Percentiles rank a stretch among this genome's conserved stretches.
Evolutionary conservation across 2,329 filamentous ascomycete species (phyloP).

Genomic region (Xylaria sp.): DNA sequence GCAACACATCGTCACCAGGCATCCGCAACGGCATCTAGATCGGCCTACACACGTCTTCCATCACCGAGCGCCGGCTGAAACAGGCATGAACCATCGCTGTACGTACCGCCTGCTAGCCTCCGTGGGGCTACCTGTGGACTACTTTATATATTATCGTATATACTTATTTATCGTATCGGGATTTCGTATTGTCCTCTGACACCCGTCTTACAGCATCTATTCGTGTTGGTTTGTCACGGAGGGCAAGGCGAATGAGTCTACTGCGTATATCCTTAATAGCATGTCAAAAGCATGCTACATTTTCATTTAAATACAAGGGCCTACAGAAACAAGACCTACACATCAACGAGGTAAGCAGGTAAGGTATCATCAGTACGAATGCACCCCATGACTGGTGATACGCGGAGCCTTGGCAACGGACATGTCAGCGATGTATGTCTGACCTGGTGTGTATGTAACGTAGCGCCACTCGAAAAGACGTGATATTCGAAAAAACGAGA

Average conservation of each 20-base stretch:
- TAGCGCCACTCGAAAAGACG: background rate
- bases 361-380: no score
- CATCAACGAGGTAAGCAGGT: no score
- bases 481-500: background rate
- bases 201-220: background rate
- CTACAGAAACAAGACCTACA: no score
- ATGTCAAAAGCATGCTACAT: no score
- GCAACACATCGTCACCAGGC: constrained; percentile 17
- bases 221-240: background rate
- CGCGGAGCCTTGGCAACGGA: background rate
- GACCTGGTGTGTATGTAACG: background rate
- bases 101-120: no score
- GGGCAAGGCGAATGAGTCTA: background rate
- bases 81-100: background rate
- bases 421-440: background rate
- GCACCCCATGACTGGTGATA: no score
- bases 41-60: background rate
- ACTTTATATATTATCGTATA: no score
- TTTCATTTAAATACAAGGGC: no score
- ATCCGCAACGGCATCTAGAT: background rate
- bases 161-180: no score
- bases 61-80: background rate
- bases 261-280: background rate
- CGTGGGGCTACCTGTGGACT: no score
- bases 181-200: no score